These are phyloP conservation scores for Vararia minispora DNA, from an alignment of 768 basidiomycete species.

Conservation along the genomic window DNA sequence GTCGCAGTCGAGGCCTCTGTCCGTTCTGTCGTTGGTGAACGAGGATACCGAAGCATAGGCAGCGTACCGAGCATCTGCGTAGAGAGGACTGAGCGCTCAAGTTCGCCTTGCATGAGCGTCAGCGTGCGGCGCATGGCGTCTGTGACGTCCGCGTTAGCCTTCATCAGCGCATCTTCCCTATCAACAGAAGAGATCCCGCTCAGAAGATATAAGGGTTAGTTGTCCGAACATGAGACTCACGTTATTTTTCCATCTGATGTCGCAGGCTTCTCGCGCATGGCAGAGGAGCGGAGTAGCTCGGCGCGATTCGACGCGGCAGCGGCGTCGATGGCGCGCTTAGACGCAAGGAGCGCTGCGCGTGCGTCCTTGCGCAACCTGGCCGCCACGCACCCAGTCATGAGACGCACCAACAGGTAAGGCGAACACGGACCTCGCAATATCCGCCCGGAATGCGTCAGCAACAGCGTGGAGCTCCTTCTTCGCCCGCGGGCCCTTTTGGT, in stretches of 20 bases:
- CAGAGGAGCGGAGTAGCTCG: constrained; percentile 51
- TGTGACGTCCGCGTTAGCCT: constrained; percentile 82
- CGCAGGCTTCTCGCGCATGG: constrained; percentile 36
- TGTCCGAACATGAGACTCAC: constrained; percentile 27
- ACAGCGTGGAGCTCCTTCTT: constrained; percentile 35
- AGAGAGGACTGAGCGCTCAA: constrained; percentile 80
- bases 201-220: neutral
- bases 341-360: constrained; percentile 57
- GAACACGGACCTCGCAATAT: constrained; percentile 41
- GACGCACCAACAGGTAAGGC: constrained; percentile 5
- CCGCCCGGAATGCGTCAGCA: constrained; percentile 36
- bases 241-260: constrained; percentile 45
- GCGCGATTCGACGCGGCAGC: constrained; percentile 48
- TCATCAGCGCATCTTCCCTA: constrained; percentile 81
- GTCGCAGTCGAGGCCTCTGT: constrained; percentile 72
- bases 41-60: neutral
- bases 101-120: constrained; percentile 80
- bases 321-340: constrained; percentile 64
- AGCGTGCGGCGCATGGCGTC: constrained; percentile 79
- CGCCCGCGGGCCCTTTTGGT: constrained; percentile 49
- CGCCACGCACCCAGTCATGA: constrained; percentile 1
- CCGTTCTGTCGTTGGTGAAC: neutral
- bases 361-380: constrained; percentile 49
- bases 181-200: constrained; percentile 2
- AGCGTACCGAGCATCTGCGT: constrained; percentile 73